Evolutionary conservation across 257 asterid genomes (phyloP).

Genomic region (Capsicum rhomboideum): DNA sequence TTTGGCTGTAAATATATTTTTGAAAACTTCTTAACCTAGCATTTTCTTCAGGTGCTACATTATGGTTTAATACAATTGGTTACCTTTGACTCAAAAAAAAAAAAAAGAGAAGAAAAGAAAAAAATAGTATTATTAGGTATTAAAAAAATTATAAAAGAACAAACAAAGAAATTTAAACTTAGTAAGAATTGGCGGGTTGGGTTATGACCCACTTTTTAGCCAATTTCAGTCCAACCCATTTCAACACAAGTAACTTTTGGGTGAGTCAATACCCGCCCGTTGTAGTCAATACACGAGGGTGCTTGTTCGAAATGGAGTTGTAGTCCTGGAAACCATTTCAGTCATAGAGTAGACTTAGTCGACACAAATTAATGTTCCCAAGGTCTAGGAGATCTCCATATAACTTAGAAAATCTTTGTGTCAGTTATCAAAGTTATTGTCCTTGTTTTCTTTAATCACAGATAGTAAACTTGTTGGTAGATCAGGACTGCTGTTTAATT

Average conservation of each 20-base stretch:
- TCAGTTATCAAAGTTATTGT: neutral
- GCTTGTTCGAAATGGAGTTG: neutral
- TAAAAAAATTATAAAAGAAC: no score
- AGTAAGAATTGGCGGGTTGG: neutral
- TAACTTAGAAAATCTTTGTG: neutral
- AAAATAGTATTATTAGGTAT: neutral
- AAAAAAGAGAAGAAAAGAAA: no score
- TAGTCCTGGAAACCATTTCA: neutral
- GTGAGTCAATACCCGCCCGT: neutral
- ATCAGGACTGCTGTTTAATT: neutral
- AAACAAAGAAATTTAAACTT: no score
- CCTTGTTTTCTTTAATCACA: neutral
- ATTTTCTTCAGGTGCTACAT: no score
- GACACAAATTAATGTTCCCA: neutral
- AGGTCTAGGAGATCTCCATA: neutral
- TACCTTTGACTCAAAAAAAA: no score
- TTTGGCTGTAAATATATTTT: no score
- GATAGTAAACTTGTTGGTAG: neutral
- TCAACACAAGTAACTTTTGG: neutral
- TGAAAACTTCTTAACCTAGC: no score
- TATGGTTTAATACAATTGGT: no score
- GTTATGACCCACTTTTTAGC: neutral
- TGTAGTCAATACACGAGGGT: neutral
- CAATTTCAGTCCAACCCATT: neutral
- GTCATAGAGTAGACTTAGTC: neutral